phyloP scores from a whole-genome alignment of 2,329 filamentous ascomycete species.

The Exserohilum turcica region DNA sequence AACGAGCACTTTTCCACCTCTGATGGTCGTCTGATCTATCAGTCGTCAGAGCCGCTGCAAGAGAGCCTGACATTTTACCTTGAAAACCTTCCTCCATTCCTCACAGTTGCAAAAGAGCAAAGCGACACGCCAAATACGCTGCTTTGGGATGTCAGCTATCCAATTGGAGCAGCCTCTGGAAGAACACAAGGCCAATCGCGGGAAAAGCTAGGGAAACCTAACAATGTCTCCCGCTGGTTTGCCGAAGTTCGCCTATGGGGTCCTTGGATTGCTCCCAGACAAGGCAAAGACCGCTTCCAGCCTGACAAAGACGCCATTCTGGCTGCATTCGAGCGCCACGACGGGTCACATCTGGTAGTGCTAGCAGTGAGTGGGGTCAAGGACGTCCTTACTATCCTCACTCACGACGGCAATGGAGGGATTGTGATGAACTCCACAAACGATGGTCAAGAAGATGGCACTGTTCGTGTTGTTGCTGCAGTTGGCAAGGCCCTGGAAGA shows the following conservation, averaged over 20 bases:
- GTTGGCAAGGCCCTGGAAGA: slow-evolving; percentile 74
- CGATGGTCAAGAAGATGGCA: slow-evolving; percentile 64
- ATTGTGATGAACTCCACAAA: slow-evolving; percentile 73
- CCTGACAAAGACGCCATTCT: slow-evolving; percentile 79
- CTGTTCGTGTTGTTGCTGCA: slow-evolving; percentile 70
- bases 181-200: slow-evolving; percentile 63
- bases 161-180: slow-evolving; percentile 61
- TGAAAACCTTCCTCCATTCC: slow-evolving; percentile 59
- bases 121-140: slow-evolving; percentile 71
- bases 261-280: slow-evolving; percentile 87
- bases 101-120: slow-evolving; percentile 59
- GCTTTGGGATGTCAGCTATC: slow-evolving; percentile 70
- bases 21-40: slow-evolving; percentile 68
- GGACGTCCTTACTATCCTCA: slow-evolving; percentile 72
- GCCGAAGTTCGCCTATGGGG: slow-evolving; percentile 77
- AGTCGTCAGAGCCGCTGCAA: slow-evolving; percentile 41
- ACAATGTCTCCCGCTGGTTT: slow-evolving; percentile 74
- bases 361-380: slow-evolving; percentile 77
- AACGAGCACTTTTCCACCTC: slow-evolving; percentile 65
- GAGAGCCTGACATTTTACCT: slow-evolving; percentile 63
- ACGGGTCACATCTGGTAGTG: slow-evolving; percentile 77
- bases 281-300: slow-evolving; percentile 70
- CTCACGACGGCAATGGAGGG: slow-evolving; percentile 66
- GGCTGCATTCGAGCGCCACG: slow-evolving; percentile 73
- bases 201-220: slow-evolving; percentile 67